Base-by-base conservation (phyloP, 2,329 filamentous ascomycete species). In the Pseudopithomyces chartarum region DNA sequence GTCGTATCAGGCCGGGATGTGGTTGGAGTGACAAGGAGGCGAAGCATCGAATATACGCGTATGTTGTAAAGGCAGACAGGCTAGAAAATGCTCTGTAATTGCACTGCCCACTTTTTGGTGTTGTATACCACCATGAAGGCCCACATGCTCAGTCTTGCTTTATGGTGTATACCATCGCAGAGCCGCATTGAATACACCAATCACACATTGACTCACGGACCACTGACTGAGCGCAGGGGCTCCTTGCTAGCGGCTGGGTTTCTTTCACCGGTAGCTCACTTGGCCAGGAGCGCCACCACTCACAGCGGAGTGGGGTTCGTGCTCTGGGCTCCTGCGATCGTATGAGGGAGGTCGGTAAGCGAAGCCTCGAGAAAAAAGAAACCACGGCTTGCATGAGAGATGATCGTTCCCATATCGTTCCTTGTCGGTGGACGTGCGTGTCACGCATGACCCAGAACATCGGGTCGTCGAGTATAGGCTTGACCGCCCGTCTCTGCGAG, bases 201-300 rank as follows among this genome's bases (percentile, higher is more conserved):
- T 52, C 50, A 55, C 33, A 34, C 26, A 34, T 29, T 36, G 52
- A 17, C 54, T 54, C 57, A 55, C 56, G 39, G 36, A 48, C 58
- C 48, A 56, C 47, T 23, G 33, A 32, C 17, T 39, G 50, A 20
- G 11, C 38, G 43, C 57, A 56, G 40, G 52, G 42, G 15, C 2
- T 52, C 64, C 61, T 61, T 67, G 63, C 48, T 50, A 56, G 52
- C 22, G 33, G 10, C 3, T 17, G 12, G 22, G 1, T 23, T 56
- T 48, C 58, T 53, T 68, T 73, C 59, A 75, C 72, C 71, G 72
- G 72, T 73, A 64, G 60, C 49, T 55, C 54, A 60, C 58, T 57
- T 50, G 44, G 36, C 56, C 47, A 58, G 64, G 63, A 57, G 59
- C 70, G 67, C 71, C 70, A 72, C 67, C 64, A 68, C 60, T 62